These are phyloP conservation scores for Xylogone sp. DNA, from an alignment of 2,329 filamentous ascomycete genomes.

Conservation along the genomic window DNA sequence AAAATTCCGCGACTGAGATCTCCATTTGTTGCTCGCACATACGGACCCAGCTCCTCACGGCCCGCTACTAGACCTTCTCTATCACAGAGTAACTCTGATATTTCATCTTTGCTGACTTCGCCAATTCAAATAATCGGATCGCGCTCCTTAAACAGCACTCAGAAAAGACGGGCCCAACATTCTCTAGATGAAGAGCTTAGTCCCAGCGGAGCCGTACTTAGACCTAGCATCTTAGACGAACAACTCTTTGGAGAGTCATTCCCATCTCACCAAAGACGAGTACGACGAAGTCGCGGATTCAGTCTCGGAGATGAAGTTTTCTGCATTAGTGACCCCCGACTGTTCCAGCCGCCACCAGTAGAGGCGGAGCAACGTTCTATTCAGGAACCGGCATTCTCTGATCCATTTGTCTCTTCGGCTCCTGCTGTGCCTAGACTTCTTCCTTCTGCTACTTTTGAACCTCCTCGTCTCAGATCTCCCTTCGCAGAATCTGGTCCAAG, in stretches of 20 bases:
- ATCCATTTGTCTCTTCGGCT: conserved; percentile 13
- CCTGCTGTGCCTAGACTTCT: conserved; percentile 25
- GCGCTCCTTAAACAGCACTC: conserved; percentile 21
- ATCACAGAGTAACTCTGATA: conserved; percentile 11
- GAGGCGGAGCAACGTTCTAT: neutral
- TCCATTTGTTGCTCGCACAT: conserved; percentile 51
- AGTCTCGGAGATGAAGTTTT: conserved; percentile 27
- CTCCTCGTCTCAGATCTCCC: conserved; percentile 56
- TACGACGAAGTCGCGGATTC: conserved; percentile 26
- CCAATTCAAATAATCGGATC: conserved; percentile 23
- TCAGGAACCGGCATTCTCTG: neutral
- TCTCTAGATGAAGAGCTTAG: conserved; percentile 21
- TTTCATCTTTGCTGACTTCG: conserved; percentile 17
- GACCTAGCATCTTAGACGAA: conserved; percentile 25
- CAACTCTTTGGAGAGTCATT: conserved; percentile 24
- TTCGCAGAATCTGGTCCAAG: conserved; percentile 48
- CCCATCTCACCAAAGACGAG: conserved; percentile 18
- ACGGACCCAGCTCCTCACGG: conserved; percentile 57
- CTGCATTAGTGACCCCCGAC: conserved; percentile 12
- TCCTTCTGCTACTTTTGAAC: conserved; percentile 21
- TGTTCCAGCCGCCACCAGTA: conserved; percentile 15
- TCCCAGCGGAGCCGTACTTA: conserved; percentile 17
- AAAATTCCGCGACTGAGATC: conserved; percentile 19
- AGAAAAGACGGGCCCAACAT: conserved; percentile 26
- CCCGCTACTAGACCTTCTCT: conserved; percentile 11